These are phyloP conservation scores for Brassica carinata DNA, from an alignment of 345 rosid species.

Conservation along the genomic window DNA sequence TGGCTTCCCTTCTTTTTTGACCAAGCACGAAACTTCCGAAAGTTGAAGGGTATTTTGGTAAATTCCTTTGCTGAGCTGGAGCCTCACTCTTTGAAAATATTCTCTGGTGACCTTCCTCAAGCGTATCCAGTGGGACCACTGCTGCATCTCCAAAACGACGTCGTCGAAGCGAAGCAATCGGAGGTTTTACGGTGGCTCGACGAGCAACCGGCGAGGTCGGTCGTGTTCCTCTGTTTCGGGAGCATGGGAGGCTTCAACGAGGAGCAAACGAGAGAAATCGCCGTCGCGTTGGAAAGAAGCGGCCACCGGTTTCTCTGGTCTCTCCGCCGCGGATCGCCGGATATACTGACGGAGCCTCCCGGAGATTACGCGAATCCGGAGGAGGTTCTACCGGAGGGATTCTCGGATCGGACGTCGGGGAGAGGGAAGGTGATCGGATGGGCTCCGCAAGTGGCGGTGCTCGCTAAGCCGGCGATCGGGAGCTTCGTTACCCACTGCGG, in stretches of 20 bases:
- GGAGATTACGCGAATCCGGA: conserved; percentile 15
- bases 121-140: conserved; percentile 59
- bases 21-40: conserved; percentile 29
- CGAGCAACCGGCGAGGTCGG: conserved; percentile 52
- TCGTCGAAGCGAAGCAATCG: not conserved
- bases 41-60: conserved; percentile 51
- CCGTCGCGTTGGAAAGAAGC: conserved; percentile 46
- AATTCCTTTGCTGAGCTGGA: conserved; percentile 61
- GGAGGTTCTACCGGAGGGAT: conserved; percentile 51
- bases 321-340: conserved; percentile 37
- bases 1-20: not conserved
- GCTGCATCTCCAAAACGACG: conserved; percentile 34
- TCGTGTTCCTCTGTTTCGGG: conserved; percentile 69
- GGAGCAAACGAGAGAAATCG: conserved; percentile 53
- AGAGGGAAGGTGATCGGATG: conserved; percentile 55
- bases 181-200: conserved; percentile 59
- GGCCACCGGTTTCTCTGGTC: conserved; percentile 64
- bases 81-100: conserved; percentile 34
- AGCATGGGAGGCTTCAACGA: conserved; percentile 58
- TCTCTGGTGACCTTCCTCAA: conserved; percentile 26
- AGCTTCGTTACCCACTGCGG: conserved; percentile 69
- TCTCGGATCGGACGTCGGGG: conserved; percentile 43
- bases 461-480: conserved; percentile 51
- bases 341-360: conserved; percentile 15
- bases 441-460: conserved; percentile 58